These are phyloP conservation scores for Earliella scabrosa DNA, from an alignment of 1,284 basidiomycete genomes.

Conservation along the genomic window DNA sequence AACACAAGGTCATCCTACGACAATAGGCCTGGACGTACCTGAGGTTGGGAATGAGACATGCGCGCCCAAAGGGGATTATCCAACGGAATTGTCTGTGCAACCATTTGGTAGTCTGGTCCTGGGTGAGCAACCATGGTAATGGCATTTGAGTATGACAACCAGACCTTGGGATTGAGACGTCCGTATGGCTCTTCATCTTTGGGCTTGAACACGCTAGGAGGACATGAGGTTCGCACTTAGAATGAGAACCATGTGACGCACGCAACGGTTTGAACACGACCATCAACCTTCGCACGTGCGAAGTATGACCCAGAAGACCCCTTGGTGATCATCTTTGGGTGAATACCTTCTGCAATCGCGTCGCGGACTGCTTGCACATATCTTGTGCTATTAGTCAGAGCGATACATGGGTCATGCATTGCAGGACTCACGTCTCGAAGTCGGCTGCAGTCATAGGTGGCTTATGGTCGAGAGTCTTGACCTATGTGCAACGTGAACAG, in stretches of 20 bases:
- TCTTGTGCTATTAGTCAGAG: slow-evolving; percentile 41
- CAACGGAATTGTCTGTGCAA: slow-evolving; percentile 84
- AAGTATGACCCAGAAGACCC: slow-evolving; percentile 90
- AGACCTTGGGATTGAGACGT: slow-evolving; percentile 79
- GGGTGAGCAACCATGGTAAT: too few species aligned
- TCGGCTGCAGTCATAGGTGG: slow-evolving; percentile 73
- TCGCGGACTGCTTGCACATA: slow-evolving; percentile 66
- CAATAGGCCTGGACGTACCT: slow-evolving; percentile 43
- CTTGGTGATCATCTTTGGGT: slow-evolving; percentile 88
- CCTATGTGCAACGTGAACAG: slow-evolving; percentile 36
- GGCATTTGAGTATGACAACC: too few species aligned
- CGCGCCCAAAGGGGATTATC: slow-evolving; percentile 85
- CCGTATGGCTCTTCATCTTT: slow-evolving; percentile 91
- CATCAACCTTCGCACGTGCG: slow-evolving; percentile 75
- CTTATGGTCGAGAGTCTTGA: slow-evolving; percentile 80
- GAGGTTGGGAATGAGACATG: slow-evolving; percentile 85
- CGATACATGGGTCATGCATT: neutral
- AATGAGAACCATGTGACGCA: slow-evolving; percentile 44
- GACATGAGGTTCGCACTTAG: slow-evolving; percentile 5
- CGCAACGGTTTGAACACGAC: slow-evolving; percentile 78
- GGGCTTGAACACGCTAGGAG: slow-evolving; percentile 81
- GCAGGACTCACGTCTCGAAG: slow-evolving; percentile 63
- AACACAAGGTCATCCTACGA: neutral
- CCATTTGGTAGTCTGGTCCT: slow-evolving; percentile 85
- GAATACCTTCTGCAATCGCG: slow-evolving; percentile 76